Evolutionary conservation across 2,329 filamentous ascomycete genomes (phyloP).

Genomic region (Claviceps digitariae): DNA sequence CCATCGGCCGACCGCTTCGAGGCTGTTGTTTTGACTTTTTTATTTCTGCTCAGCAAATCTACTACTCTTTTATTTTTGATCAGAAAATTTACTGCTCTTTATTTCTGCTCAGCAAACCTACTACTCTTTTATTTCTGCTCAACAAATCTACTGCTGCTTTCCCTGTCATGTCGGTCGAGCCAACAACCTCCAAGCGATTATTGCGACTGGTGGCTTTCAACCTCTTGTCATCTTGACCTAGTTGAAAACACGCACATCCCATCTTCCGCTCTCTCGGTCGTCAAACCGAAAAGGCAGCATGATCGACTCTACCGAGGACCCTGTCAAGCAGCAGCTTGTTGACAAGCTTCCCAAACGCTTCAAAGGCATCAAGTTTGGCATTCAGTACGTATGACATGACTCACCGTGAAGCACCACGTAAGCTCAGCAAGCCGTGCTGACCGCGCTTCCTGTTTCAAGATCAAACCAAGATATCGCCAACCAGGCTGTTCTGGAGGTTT

Average conservation of each 20-base stretch:
- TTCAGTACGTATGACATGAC: slow-evolving; percentile 26
- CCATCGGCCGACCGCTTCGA: neutral
- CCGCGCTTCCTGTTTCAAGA: slow-evolving; percentile 25
- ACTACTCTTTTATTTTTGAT: too few relatives aligned
- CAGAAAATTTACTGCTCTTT: too few relatives aligned
- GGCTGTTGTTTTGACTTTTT: neutral
- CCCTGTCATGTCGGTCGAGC: slow-evolving; percentile 6
- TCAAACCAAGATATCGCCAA: slow-evolving; percentile 91
- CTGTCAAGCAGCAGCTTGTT: slow-evolving; percentile 37
- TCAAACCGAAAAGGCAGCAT: neutral
- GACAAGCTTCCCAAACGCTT: slow-evolving; percentile 81
- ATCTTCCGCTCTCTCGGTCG: neutral
- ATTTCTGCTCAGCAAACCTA: too few relatives aligned
- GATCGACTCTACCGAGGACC: slow-evolving; percentile 5
- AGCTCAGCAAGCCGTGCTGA: neutral
- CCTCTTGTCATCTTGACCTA: slow-evolving; percentile 1
- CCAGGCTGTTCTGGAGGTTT: slow-evolving; percentile 87
- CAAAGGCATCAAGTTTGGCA: slow-evolving; percentile 82
- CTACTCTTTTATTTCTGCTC: too few relatives aligned
- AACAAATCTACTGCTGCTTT: too few relatives aligned
- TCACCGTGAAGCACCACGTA: neutral
- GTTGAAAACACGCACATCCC: neutral
- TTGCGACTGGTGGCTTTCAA: slow-evolving; percentile 3
- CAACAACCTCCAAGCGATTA: slow-evolving; percentile 1
- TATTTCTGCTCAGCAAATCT: too few relatives aligned